Evolutionary conservation across 23 red algal species (phyloP).

Genomic region (Cyanidium caldarium): DNA sequence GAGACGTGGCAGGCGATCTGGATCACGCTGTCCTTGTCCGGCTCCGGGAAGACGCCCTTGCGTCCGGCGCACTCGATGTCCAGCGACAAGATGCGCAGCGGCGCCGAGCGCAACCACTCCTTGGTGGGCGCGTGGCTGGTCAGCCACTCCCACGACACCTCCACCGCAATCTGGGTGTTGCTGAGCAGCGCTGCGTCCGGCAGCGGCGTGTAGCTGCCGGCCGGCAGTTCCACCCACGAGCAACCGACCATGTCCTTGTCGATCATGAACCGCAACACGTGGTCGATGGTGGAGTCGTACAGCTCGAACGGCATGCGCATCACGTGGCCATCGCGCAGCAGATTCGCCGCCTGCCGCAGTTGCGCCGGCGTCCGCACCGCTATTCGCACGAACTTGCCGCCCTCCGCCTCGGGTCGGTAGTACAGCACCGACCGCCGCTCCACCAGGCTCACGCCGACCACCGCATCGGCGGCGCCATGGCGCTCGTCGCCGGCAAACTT

Average conservation of each 20-base stretch:
- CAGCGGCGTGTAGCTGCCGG: constrained; percentile 27
- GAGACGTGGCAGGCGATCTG: constrained; percentile 95
- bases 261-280: constrained; percentile 81
- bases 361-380: constrained; percentile 31
- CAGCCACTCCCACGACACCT: constrained; percentile 26
- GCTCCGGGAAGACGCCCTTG: constrained; percentile 88
- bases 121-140: constrained; percentile 69
- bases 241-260: constrained; percentile 70
- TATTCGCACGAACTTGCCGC: constrained; percentile 44
- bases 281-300: constrained; percentile 82
- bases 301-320: constrained; percentile 17
- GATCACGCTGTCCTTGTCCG: constrained; percentile 81
- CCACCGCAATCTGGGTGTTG: constrained; percentile 54
- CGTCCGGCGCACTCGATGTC: constrained; percentile 93
- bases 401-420: constrained; percentile 59
- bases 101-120: constrained; percentile 63
- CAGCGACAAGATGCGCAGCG: constrained; percentile 73
- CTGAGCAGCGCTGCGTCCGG: neutral
- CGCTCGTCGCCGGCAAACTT: neutral
- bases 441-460: constrained; percentile 22
- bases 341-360: constrained; percentile 25
- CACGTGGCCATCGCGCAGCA: constrained; percentile 18
- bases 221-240: constrained; percentile 70
- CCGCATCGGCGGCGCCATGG: neutral
- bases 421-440: constrained; percentile 61